phyloP scores from a whole-genome alignment of 2,329 filamentous ascomycete genomes.

The Alternaria ethzedia region DNA sequence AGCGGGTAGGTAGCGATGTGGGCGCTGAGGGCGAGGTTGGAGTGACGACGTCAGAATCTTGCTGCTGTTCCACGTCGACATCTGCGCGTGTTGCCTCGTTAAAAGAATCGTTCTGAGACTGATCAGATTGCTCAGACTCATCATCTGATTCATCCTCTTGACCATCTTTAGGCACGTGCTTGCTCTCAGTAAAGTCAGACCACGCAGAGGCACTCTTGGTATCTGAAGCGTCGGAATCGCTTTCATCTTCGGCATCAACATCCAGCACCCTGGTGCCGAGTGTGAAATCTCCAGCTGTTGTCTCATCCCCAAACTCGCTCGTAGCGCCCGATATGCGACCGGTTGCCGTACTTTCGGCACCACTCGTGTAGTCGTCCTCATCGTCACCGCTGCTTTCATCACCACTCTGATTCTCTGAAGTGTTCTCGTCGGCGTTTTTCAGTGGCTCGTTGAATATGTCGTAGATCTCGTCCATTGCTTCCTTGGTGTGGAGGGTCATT shows the following conservation, averaged over 20 bases:
- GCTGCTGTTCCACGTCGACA: slow-evolving; percentile 37
- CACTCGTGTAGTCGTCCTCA: slow-evolving; percentile 74
- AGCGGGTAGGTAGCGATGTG: slow-evolving; percentile 61
- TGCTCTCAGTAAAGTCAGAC: slow-evolving; percentile 83
- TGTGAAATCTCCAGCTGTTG: slow-evolving; percentile 58
- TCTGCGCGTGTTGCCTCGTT: slow-evolving; percentile 41
- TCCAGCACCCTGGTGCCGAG: slow-evolving; percentile 46
- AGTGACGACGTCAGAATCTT: slow-evolving; percentile 52
- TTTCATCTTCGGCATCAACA: slow-evolving; percentile 52
- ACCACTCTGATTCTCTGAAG: slow-evolving; percentile 66
- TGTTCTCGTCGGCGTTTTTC: slow-evolving; percentile 55
- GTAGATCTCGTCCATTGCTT: slow-evolving; percentile 96
- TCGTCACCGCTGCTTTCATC: slow-evolving; percentile 73
- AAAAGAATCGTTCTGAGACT: slow-evolving; percentile 45
- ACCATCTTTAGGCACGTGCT: slow-evolving; percentile 65
- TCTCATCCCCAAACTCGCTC: slow-evolving; percentile 72
- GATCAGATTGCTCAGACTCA: slow-evolving; percentile 40
- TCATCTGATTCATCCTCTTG: slow-evolving; percentile 45
- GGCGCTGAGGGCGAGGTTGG: slow-evolving; percentile 53
- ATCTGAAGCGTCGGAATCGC: slow-evolving; percentile 44
- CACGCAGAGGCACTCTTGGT: slow-evolving; percentile 71
- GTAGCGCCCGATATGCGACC: slow-evolving; percentile 69
- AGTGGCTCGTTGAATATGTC: slow-evolving; percentile 93
- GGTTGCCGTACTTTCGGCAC: slow-evolving; percentile 81
- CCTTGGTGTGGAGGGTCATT: slow-evolving; percentile 95